A percentile compares a stretch with the other conserved stretches of the same genome.
These are phyloP conservation scores for Amoebophrya sp. DNA, from an alignment of 169 alveolate genomes.

Conservation along the genomic window DNA sequence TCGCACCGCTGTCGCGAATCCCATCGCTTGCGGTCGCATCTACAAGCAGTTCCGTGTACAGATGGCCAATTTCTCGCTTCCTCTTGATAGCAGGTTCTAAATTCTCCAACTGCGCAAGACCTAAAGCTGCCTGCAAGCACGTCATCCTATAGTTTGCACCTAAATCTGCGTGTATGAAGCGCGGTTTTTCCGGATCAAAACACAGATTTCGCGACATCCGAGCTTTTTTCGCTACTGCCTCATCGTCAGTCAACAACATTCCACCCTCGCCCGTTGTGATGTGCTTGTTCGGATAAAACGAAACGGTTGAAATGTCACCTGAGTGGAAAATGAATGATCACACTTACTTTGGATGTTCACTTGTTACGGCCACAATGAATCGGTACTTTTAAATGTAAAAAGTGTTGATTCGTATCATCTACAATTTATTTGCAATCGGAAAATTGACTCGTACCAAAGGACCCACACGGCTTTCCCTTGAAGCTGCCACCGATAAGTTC, in stretches of 20 bases:
- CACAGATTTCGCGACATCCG: background rate
- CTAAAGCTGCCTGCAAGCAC: background rate
- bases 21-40: too few relatives aligned
- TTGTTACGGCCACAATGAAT: too few relatives aligned
- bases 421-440: too few relatives aligned
- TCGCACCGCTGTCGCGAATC: background rate
- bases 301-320: background rate
- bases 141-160: background rate
- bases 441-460: too few relatives aligned
- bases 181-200: background rate
- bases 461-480: background rate
- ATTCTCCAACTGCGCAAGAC: background rate
- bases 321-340: too few relatives aligned
- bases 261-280: slow-evolving; percentile 22
- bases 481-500: background rate
- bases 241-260: background rate
- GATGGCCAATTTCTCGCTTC: background rate
- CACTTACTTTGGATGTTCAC: too few relatives aligned
- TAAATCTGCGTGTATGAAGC: background rate
- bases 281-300: slow-evolving; percentile 10
- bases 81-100: background rate
- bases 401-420: too few relatives aligned
- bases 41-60: background rate
- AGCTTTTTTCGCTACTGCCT: background rate
- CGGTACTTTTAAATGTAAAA: too few relatives aligned